These are phyloP conservation scores for Elsinoe arachidis DNA, from an alignment of 2,329 filamentous ascomycete species.

Conservation along the genomic window DNA sequence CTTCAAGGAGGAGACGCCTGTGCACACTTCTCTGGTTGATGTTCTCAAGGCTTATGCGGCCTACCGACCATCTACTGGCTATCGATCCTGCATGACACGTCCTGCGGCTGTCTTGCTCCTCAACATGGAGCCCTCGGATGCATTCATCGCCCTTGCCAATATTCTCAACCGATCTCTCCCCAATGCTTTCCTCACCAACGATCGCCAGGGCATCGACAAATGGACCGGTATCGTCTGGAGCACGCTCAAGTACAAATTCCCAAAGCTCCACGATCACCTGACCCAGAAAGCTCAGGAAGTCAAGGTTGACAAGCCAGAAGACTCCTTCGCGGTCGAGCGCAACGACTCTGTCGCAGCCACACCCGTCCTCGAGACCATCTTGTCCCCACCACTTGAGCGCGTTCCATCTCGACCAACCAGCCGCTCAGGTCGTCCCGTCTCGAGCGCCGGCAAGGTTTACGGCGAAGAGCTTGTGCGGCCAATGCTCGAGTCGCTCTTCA, in stretches of 20 bases:
- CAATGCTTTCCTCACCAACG: conserved; percentile 64
- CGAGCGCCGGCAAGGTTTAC: background rate
- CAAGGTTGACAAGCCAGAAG: conserved; percentile 10
- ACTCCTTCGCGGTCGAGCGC: background rate
- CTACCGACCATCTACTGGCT: conserved; percentile 75
- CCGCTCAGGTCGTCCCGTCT: background rate
- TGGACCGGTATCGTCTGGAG: conserved; percentile 62
- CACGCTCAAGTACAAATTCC: conserved; percentile 56
- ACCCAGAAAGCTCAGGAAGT: conserved; percentile 29
- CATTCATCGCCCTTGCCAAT: conserved; percentile 67
- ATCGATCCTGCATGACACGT: conserved; percentile 65
- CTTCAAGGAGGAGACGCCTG: conserved; percentile 58
- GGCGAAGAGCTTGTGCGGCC: conserved; percentile 24
- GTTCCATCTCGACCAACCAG: conserved; percentile 15
- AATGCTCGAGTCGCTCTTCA: conserved; percentile 59
- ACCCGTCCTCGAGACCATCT: background rate
- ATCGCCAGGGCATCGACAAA: conserved; percentile 58
- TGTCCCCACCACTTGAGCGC: background rate
- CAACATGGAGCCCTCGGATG: conserved; percentile 55
- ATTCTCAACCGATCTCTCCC: conserved; percentile 67
- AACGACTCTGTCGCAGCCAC: conserved; percentile 1
- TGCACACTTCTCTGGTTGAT: conserved; percentile 60
- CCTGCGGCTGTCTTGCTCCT: conserved; percentile 64
- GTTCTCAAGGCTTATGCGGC: conserved; percentile 71
- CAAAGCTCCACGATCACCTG: conserved; percentile 56